Base-by-base conservation (phyloP, 2,329 filamentous ascomycete genomes). In the Didymella pomorum region DNA sequence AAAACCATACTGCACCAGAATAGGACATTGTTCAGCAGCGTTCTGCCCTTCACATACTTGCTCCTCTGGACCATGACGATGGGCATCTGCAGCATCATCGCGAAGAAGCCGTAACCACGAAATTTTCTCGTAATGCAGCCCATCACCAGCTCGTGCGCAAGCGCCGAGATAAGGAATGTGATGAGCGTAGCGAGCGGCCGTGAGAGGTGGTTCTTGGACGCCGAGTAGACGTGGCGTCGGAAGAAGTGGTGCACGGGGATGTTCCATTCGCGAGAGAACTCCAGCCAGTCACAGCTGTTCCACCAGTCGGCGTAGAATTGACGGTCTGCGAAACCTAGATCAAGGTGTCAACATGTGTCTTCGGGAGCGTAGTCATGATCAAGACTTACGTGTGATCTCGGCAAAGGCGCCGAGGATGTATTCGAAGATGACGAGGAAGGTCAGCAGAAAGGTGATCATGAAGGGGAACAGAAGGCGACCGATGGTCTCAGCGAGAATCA, bases 381-480 rank as follows among this genome's bases (percentile, higher is more conserved):
- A 6, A n/a, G 23, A 70, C 76, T 70, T 70, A 79, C 79, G 85
- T 18, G 93, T 97, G 66, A 98, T 91, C 77, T 99, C 95, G 14
- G 93, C 95, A 71, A 96, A 97, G 46, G 93, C 93, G 57, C 94
- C 95, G 31, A 98, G 86, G 11, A 97, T 86, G 77, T 98, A 99
- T 77, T 99, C 95, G 77, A 98, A 99, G 70, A 98, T 98, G 76
- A 97, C 93, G 58, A 99, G 87, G 81, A 99, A 99, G 54, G 98
- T 93, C 46, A 98, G 87, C 4, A 98, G 82, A 76, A 98, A 96
- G 4, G 89, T 96, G 61, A 98, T 84, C 92, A 97, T 97, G 78
- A 98, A 99, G 3, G 95, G 95, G 78, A 97, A 98, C 21, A 99
- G 85, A 18, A 99, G 86, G 82, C 91, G 88, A 56, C 90, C 94